Evolutionary conservation across 805 yeast genomes (phyloP).

Genomic region (Candida namnaoensis): DNA sequence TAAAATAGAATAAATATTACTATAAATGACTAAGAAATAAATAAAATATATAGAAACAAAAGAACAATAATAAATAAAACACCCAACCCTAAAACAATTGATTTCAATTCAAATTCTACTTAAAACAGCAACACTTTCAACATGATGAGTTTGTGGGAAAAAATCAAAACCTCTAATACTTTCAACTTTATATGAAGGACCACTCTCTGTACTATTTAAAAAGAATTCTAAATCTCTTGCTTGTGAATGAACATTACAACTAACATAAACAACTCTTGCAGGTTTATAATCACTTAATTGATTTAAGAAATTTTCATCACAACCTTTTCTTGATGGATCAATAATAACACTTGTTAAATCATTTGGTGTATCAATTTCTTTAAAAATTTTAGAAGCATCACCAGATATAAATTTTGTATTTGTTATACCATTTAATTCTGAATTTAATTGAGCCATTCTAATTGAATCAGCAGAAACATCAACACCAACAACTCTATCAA

Average conservation of each 20-base stretch:
- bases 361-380: slow-evolving; percentile 65
- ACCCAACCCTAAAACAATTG: no score
- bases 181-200: slow-evolving; percentile 59
- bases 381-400: slow-evolving; percentile 86
- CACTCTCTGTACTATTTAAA: slow-evolving; percentile 53
- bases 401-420: slow-evolving; percentile 87
- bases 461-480: slow-evolving; percentile 91
- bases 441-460: slow-evolving; percentile 77
- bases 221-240: slow-evolving; percentile 90
- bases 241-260: slow-evolving; percentile 97
- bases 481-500: slow-evolving; percentile 84
- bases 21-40: no score
- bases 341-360: slow-evolving; percentile 79
- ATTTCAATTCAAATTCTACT: slow-evolving; percentile 17
- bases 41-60: no score
- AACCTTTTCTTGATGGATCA: slow-evolving; percentile 97
- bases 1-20: no score
- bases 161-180: slow-evolving; percentile 92
- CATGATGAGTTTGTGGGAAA: slow-evolving; percentile 93
- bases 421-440: slow-evolving; percentile 59
- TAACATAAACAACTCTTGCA: slow-evolving; percentile 82
- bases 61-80: no score
- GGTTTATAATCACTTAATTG: slow-evolving; percentile 83
- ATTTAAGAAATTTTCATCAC: slow-evolving; percentile 79
- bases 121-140: slow-evolving; percentile 79